A percentile compares a stretch with the other conserved stretches of the same genome.
phyloP scores from a whole-genome alignment of 2,329 filamentous ascomycete species.

The Cucurbitaria berberidis region DNA sequence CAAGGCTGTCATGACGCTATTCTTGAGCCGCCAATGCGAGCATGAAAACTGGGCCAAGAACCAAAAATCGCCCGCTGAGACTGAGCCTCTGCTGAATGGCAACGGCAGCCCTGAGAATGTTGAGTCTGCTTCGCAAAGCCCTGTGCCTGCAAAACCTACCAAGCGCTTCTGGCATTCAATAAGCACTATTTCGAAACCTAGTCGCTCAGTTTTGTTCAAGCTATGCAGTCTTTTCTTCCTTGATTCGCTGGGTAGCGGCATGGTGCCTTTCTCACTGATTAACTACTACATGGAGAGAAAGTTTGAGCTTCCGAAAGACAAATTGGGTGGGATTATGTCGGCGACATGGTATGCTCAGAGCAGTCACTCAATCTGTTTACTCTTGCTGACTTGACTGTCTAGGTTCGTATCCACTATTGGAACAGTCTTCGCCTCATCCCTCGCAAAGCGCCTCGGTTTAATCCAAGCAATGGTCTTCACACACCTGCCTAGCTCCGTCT shows the following conservation, averaged over 20 bases:
- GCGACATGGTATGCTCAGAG: slow-evolving; percentile 44
- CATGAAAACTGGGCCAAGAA: slow-evolving; percentile 16
- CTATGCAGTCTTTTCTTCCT: slow-evolving; percentile 72
- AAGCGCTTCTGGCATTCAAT: slow-evolving; percentile 45
- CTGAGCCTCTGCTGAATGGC: slow-evolving; percentile 33
- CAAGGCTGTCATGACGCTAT: slow-evolving; percentile 48
- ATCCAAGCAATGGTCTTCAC: slow-evolving; percentile 54
- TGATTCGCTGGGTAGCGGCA: slow-evolving; percentile 73
- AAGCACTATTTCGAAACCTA: slow-evolving; percentile 64
- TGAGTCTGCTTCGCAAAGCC: slow-evolving; percentile 13
- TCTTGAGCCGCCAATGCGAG: slow-evolving; percentile 50
- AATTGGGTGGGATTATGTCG: slow-evolving; percentile 62
- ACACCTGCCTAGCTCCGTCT: slow-evolving; percentile 45
- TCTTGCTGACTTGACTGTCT: not conserved
- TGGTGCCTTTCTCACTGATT: slow-evolving; percentile 59
- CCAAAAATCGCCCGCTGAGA: slow-evolving; percentile 16
- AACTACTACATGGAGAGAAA: slow-evolving; percentile 66
- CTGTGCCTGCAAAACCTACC: slow-evolving; percentile 14
- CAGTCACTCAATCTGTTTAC: not conserved
- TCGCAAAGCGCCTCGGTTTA: slow-evolving; percentile 67
- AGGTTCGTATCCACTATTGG: slow-evolving; percentile 42
- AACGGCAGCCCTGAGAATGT: not conserved
- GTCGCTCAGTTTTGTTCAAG: slow-evolving; percentile 61
- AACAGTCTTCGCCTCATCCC: slow-evolving; percentile 46
- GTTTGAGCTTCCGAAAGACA: slow-evolving; percentile 59